These are phyloP conservation scores for Ramularia endophylla DNA, from an alignment of 2,329 filamentous ascomycete species.

Conservation along the genomic window DNA sequence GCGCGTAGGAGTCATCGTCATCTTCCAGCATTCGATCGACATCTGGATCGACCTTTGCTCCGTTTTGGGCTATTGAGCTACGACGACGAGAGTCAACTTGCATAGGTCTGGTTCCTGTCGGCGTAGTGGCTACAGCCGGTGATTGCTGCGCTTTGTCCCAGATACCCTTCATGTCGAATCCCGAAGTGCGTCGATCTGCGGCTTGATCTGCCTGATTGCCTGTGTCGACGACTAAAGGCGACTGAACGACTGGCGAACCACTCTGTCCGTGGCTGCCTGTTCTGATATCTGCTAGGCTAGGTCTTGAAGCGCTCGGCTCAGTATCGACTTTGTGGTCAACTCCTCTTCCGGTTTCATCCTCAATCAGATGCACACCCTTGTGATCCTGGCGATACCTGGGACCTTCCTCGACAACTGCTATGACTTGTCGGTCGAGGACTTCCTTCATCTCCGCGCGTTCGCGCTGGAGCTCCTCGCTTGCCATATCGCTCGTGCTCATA, in stretches of 20 bases:
- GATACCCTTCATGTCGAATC: constrained; percentile 79
- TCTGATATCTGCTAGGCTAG: constrained; percentile 31
- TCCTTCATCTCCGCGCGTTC: constrained; percentile 73
- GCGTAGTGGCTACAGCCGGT: constrained; percentile 42
- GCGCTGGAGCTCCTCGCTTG: constrained; percentile 79
- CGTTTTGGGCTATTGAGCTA: constrained; percentile 35
- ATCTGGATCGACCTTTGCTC: constrained; percentile 72
- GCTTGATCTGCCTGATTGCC: constrained; percentile 9
- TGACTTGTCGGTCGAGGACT: constrained; percentile 74
- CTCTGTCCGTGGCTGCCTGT: constrained; percentile 19
- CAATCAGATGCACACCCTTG: constrained; percentile 89
- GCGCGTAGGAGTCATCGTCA: constrained; percentile 75
- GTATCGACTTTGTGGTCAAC: not conserved
- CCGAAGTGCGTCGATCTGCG: constrained; percentile 31
- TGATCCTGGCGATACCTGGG: constrained; percentile 83
- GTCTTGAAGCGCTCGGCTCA: constrained; percentile 5
- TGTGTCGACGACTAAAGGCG: constrained; percentile 17
- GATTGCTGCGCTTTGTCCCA: constrained; percentile 68
- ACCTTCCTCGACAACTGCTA: constrained; percentile 65
- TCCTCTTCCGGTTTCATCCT: constrained; percentile 54
- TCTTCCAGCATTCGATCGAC: constrained; percentile 84
- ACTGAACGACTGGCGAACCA: constrained; percentile 28
- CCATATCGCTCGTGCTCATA: constrained; percentile 88
- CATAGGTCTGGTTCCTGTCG: constrained; percentile 38
- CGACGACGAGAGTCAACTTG: constrained; percentile 42